Base-by-base conservation (phyloP, 192 early-diverging fungal species). In the Gaertneriomyces sp. region DNA sequence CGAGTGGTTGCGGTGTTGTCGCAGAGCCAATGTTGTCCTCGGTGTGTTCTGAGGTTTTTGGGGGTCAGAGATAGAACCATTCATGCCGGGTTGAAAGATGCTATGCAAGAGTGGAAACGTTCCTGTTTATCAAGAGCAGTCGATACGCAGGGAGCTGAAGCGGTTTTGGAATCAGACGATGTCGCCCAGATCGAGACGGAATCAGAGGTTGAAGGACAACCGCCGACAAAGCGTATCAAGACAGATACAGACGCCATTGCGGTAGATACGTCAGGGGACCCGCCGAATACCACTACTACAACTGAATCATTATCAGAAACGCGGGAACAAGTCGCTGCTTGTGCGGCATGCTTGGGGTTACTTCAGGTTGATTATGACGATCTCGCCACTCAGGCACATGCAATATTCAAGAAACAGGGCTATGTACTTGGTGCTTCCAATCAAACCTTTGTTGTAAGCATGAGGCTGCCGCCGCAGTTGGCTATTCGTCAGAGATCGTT, bases 261-360 rank as follows among this genome's bases (percentile, higher is more conserved):
- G 12, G 51, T 9, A 41, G 8, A n/a, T 19, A 14, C 25, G 12
- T 12, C 3, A 7, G 7, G 2, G 19, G 17, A 47, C 53, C 40
- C 61, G 6, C 14, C 63, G 12, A 12, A 42, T n/a, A 12, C 38
- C 11, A 6, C 52, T 5, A 9, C 51, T 5, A 17, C 61, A 38
- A 4, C 44, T 7, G 49, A n/a, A 0, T 5, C 60, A 6, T 2
- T 42, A 41, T 51, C 60, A 19, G 50, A 51, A 4, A 53, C 25
- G 25, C 25, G 25, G 25, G 25, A 33, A 33, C 25, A 33, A 1
- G 25, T 33, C 25, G 25, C 2, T 33, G 25, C 44, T n/a, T 81
- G 79, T 57, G 61, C 75, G 6, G 74, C 76, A 7, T 81, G 79
- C 51, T 63, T 81, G 20, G 76, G 76, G 7, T 59, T 81, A 7